Conservation (phyloP, 1,139 yeast species). For the Suhomyces bribrorum region DNA sequence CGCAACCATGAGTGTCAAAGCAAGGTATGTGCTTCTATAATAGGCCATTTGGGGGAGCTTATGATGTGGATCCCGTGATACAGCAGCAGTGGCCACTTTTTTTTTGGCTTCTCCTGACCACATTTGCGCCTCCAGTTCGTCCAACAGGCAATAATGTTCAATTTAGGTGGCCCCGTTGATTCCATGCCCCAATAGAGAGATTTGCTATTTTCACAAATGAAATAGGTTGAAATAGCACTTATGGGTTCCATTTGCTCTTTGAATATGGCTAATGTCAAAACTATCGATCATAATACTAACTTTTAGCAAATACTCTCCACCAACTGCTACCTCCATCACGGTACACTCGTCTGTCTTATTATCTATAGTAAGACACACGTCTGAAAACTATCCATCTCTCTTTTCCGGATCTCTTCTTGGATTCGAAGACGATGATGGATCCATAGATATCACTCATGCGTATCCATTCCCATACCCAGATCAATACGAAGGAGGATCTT, state of each 20-base stretch:
- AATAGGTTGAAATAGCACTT: too few species aligned
- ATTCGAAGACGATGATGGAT: conserved; percentile 59
- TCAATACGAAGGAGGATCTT: conserved; percentile 56
- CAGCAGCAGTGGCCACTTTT: too few species aligned
- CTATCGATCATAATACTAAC: conserved; percentile 4
- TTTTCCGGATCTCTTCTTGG: conserved; percentile 81
- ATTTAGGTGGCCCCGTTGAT: too few species aligned
- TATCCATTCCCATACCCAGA: conserved; percentile 63
- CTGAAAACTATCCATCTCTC: conserved; percentile 65
- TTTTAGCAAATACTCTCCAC: conserved; percentile 33
- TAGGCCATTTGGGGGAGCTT: too few species aligned
- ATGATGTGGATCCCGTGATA: too few species aligned
- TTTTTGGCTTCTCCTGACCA: too few species aligned
- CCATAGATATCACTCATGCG: conserved; percentile 58
- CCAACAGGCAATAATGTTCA: too few species aligned
- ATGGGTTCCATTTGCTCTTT: too few species aligned
- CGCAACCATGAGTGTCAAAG: conserved; percentile 27
- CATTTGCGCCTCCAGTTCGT: too few species aligned
- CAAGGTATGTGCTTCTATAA: conserved; percentile 19
- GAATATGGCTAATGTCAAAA: too few species aligned
- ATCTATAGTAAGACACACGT: conserved; percentile 71
- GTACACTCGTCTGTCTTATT: conserved; percentile 64
- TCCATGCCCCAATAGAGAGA: too few species aligned
- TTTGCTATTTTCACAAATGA: too few species aligned
- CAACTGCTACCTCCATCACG: conserved; percentile 48